Base-by-base conservation (phyloP, 2,329 filamentous ascomycete genomes). In the Cryphonectria radicalis region DNA sequence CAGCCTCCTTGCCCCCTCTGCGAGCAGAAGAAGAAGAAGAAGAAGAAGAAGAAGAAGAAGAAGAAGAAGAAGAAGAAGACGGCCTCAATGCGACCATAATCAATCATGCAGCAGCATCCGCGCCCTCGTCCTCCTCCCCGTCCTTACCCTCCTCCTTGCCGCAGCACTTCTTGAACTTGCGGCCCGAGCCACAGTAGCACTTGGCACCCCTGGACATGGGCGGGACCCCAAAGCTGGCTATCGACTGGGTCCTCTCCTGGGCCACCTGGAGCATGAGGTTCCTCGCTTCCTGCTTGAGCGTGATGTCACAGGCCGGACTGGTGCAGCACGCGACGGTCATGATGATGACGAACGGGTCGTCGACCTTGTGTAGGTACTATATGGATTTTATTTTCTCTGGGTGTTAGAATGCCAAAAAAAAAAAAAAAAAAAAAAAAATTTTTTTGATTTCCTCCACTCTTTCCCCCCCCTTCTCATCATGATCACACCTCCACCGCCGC, bases 261-360 rank as follows among this genome's bases (percentile, higher is more conserved):
- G 71, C 67, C 71, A 73, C 71, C 59, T 73, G 71, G 32, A 43
- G 50, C 71, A 73, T 73, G 66, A 73, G 71, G 43, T 63, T 66
- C 1, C 57, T n/a, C 4, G 71, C 71, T 66, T 73, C 71, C 65
- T 68, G 35, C 71, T 71, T 73, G 22, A 73, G 66, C 22, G 28
- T 64, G 55, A 35, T 57, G 69, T 73, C 71, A 42, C 71, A 73
- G 2, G 17, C 57, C 6, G 28, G 22, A 1, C 40, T 25, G 50
- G 59, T 66, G 57, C 71, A 73, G 69, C 71, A 73, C 10, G 71
- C 71, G 37, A 73, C 71, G 6, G 71, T 71, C 71, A 73, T 73
- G 71, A 73, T 73, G 69, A 73, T 73, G 32, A 73, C 71, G 35
- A 73, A 73, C 1, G 71, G 71, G 63, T 73, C 71, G 28, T 73